Conservation (phyloP, 441 rosid species). For the Arabidopsis lyrata region DNA sequence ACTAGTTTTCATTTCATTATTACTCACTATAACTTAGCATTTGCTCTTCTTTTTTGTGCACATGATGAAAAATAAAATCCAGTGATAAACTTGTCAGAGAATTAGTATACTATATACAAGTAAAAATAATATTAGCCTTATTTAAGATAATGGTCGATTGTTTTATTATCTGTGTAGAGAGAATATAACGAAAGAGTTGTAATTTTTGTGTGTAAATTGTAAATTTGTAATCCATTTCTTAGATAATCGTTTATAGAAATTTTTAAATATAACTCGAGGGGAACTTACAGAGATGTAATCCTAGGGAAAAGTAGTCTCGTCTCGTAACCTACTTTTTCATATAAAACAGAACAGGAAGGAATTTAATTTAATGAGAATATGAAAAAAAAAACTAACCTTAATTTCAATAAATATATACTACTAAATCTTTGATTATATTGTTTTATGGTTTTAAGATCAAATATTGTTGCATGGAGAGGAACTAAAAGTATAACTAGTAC, state of each 20-base stretch:
- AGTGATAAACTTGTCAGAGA: slow-evolving; percentile 28
- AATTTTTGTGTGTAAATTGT: background rate
- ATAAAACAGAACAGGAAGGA: background rate
- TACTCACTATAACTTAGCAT: slow-evolving; percentile 20
- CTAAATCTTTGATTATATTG: background rate
- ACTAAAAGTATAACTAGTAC: background rate
- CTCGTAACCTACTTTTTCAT: background rate
- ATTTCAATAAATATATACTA: background rate
- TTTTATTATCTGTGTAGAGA: background rate
- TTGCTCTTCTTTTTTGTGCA: slow-evolving; percentile 9
- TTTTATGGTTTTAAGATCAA: background rate
- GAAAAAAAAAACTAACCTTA: background rate
- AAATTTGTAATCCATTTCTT: background rate
- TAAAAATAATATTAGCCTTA: background rate
- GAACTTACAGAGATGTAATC: background rate
- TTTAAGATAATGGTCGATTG: background rate
- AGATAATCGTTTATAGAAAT: background rate
- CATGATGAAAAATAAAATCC: slow-evolving; percentile 34
- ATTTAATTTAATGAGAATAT: background rate
- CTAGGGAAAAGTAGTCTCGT: background rate
- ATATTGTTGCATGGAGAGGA: slow-evolving; percentile 2
- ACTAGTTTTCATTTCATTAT: slow-evolving; percentile 25
- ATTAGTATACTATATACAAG: background rate
- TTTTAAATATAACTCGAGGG: background rate
- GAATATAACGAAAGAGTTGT: background rate